phyloP scores from a whole-genome alignment of 495 filamentous ascomycete genomes.

The Talaromyces proteolyticus region DNA sequence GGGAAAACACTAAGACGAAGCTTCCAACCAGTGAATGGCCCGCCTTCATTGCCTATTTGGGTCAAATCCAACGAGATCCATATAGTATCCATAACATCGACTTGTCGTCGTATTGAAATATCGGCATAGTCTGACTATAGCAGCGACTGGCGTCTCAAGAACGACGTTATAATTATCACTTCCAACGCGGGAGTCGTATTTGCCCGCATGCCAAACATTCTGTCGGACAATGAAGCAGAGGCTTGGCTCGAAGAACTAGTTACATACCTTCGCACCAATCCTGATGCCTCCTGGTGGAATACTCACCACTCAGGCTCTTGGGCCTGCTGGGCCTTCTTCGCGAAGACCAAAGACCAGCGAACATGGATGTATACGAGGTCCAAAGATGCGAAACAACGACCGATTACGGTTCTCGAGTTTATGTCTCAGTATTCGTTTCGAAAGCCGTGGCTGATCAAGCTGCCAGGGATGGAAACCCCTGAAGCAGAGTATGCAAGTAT shows the following conservation, averaged over 20 bases:
- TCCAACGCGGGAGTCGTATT: conserved; percentile 1
- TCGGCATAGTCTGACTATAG: background rate
- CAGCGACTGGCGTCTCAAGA: background rate
- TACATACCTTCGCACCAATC: background rate
- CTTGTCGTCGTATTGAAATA: background rate
- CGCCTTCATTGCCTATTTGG: no score
- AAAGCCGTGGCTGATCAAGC: background rate
- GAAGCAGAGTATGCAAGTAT: background rate
- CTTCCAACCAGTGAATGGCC: no score
- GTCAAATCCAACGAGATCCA: background rate
- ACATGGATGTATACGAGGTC: background rate
- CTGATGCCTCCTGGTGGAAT: conserved; percentile 3
- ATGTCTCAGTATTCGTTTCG: background rate
- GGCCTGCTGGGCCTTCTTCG: background rate
- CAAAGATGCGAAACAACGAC: background rate
- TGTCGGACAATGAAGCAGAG: background rate
- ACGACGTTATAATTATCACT: background rate
- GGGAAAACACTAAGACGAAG: no score
- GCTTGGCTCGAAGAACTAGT: background rate
- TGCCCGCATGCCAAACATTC: conserved; percentile 3
- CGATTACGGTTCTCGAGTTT: background rate
- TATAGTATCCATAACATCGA: background rate
- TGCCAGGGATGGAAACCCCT: background rate
- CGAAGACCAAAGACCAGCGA: background rate
- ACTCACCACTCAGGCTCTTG: background rate